phyloP scores from a whole-genome alignment of 2,329 filamentous ascomycete genomes.

The Trichoderma koningii region DNA sequence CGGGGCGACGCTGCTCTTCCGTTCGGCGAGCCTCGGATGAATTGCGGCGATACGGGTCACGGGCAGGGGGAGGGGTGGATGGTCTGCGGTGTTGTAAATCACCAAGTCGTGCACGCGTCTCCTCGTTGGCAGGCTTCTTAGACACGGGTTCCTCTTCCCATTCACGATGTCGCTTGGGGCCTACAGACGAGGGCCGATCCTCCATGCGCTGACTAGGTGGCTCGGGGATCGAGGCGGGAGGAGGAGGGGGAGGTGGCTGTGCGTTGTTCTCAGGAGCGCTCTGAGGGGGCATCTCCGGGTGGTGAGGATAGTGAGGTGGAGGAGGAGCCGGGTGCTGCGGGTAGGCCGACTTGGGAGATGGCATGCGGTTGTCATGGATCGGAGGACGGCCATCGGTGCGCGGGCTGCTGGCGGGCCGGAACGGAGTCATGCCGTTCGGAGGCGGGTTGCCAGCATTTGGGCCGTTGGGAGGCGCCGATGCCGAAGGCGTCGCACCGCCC shows the following conservation, averaged over 20 bases:
- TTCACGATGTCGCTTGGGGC: slow-evolving; percentile 82
- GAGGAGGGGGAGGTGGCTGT: slow-evolving; percentile 56
- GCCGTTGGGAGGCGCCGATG: slow-evolving; percentile 43
- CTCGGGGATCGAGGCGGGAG: slow-evolving; percentile 56
- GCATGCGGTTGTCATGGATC: slow-evolving; percentile 78
- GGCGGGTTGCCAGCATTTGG: slow-evolving; percentile 45
- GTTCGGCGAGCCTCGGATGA: slow-evolving; percentile 71
- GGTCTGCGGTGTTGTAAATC: slow-evolving; percentile 78
- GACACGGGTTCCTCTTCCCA: slow-evolving; percentile 82
- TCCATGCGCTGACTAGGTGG: slow-evolving; percentile 65
- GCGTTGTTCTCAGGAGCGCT: slow-evolving; percentile 61
- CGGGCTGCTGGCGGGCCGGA: slow-evolving; percentile 72
- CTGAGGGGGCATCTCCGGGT: slow-evolving; percentile 60
- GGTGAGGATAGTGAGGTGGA: slow-evolving; percentile 63
- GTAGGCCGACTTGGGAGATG: slow-evolving; percentile 89
- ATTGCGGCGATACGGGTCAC: slow-evolving; percentile 71
- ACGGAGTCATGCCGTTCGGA: slow-evolving; percentile 64
- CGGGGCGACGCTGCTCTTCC: slow-evolving; percentile 63
- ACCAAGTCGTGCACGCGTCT: slow-evolving; percentile 81
- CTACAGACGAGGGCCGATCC: slow-evolving; percentile 76
- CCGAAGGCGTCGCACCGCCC: slow-evolving; percentile 54
- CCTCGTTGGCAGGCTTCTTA: slow-evolving; percentile 88
- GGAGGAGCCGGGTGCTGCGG: slow-evolving; percentile 67
- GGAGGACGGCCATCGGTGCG: slow-evolving; percentile 78
- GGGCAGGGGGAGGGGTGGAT: slow-evolving; percentile 64